Evolutionary conservation across 495 filamentous ascomycete species (phyloP).

Genomic region (Aspergillus carlsbadensis): DNA sequence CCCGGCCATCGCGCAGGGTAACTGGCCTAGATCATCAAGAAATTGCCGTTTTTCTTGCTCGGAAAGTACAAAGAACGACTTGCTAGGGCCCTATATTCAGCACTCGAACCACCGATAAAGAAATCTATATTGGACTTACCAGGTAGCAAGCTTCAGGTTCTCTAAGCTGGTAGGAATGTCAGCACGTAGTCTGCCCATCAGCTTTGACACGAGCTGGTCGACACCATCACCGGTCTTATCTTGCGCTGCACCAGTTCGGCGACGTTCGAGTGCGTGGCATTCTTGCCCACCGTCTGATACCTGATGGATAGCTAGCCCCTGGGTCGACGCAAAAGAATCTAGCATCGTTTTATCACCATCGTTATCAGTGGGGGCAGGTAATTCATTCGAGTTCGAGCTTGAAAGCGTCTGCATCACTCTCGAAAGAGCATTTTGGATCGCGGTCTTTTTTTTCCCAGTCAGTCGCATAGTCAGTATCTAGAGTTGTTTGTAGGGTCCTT

Average conservation of each 20-base stretch:
- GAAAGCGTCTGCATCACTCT: background rate
- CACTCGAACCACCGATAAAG: constrained; percentile 9
- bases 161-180: constrained; percentile 20
- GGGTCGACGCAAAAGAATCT: constrained; percentile 1
- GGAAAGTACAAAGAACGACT: constrained; percentile 23
- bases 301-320: constrained; percentile 10
- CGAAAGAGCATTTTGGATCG: constrained; percentile 22
- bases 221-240: constrained; percentile 8
- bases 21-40: constrained; percentile 35
- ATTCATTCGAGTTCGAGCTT: background rate
- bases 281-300: constrained; percentile 10
- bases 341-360: background rate
- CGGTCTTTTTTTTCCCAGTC: constrained; percentile 19
- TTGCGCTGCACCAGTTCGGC: constrained; percentile 2
- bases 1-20: constrained; percentile 46
- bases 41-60: constrained; percentile 34
- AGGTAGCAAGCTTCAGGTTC: constrained; percentile 24
- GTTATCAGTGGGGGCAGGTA: background rate
- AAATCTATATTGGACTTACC: constrained; percentile 32
- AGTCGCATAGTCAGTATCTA: constrained; percentile 13
- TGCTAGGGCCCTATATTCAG: constrained; percentile 21
- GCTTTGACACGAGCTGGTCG: constrained; percentile 20
- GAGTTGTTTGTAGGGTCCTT: background rate
- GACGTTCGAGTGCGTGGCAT: constrained; percentile 27
- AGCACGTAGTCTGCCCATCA: constrained; percentile 21